These are phyloP conservation scores for Blastobotrys arbuscula DNA, from an alignment of 1,139 yeast species.

Conservation along the genomic window DNA sequence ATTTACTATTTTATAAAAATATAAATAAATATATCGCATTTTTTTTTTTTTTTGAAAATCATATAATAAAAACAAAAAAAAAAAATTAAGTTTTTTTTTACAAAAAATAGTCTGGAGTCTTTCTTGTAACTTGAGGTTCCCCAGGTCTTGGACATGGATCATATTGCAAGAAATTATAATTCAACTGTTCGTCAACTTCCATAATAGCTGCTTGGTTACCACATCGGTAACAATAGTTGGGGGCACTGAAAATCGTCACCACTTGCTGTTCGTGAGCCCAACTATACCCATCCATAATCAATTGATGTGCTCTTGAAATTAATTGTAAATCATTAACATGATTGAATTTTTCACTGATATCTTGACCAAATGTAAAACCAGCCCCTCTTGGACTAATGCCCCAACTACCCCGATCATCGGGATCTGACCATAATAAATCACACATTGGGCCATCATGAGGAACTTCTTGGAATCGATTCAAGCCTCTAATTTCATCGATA, in stretches of 20 bases:
- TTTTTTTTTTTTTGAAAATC: neutral
- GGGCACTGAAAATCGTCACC: constrained; percentile 96
- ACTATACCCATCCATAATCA: constrained; percentile 96
- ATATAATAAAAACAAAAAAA: neutral
- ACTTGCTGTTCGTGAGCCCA: constrained; percentile 54
- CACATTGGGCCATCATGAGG: constrained; percentile 99
- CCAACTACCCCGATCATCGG: constrained; percentile 96
- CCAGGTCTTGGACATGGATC: constrained; percentile 96
- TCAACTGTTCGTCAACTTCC: constrained; percentile 77
- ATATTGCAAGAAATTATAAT: constrained; percentile 75
- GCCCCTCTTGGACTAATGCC: constrained; percentile 98
- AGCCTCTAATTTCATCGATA: constrained; percentile 79
- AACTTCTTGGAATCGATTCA: constrained; percentile 90
- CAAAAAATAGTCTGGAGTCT: constrained; percentile 97
- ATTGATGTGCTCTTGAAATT: constrained; percentile 95
- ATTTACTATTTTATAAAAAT: too few relatives aligned
- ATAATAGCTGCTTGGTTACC: constrained; percentile 99
- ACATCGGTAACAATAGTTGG: constrained; percentile 94
- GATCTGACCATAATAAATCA: constrained; percentile 95
- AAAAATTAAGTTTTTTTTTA: too few relatives aligned
- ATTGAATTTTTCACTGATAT: constrained; percentile 78
- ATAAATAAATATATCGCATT: too few relatives aligned
- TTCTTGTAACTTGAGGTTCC: constrained; percentile 92
- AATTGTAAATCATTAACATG: constrained; percentile 75
- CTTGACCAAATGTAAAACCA: constrained; percentile 88